Conservation (phyloP, 495 filamentous ascomycete species). For the Ramalina peruviana region DNA sequence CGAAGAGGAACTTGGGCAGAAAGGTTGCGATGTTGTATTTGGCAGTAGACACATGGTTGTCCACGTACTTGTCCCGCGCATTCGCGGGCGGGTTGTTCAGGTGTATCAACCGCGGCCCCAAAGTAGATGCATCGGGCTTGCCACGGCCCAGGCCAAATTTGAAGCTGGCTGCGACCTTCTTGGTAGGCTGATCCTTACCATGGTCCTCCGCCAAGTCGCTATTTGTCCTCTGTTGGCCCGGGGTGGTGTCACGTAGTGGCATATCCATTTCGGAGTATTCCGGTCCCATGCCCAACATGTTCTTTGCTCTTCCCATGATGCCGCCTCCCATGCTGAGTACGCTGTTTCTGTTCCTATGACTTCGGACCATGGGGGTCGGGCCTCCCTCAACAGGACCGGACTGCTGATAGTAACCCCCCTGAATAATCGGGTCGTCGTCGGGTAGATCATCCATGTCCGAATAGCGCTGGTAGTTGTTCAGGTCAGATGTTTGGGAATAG, state of each 20-base stretch:
- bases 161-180: constrained; percentile 58
- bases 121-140: constrained; percentile 73
- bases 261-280: constrained; percentile 98
- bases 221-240: constrained; percentile 29
- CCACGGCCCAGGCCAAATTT: constrained; percentile 87
- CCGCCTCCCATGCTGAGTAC: constrained; percentile 77
- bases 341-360: constrained; percentile 67
- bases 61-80: constrained; percentile 69
- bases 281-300: constrained; percentile 79
- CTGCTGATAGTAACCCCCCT: constrained; percentile 53
- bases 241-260: constrained; percentile 71
- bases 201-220: constrained; percentile 21
- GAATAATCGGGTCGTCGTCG: constrained; percentile 59
- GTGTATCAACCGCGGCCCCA: constrained; percentile 87
- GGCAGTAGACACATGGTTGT: constrained; percentile 93
- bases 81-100: constrained; percentile 97
- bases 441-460: constrained; percentile 69
- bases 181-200: constrained; percentile 27
- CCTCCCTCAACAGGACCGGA: constrained; percentile 33
- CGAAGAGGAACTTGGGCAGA: constrained; percentile 91
- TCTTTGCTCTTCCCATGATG: constrained; percentile 71
- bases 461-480: constrained; percentile 82
- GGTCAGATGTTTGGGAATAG: constrained; percentile 74
- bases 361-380: constrained; percentile 19
- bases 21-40: constrained; percentile 98